Percentiles rank a stretch among this genome's conserved stretches.
Conservation (phyloP, 805 yeast genomes). For the Lipomyces yamadae region DNA sequence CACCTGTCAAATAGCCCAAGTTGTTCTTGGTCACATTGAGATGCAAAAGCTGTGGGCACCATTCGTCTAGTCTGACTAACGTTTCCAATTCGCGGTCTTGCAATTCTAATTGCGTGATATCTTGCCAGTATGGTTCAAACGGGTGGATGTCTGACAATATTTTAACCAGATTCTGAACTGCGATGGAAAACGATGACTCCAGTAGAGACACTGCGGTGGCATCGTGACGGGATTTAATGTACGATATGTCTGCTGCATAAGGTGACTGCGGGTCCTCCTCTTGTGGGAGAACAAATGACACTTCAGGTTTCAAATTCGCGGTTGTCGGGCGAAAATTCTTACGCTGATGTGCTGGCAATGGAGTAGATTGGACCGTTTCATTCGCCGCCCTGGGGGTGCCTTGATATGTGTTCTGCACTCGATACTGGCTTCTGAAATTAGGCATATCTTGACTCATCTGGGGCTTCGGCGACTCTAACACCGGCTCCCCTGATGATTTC, state of each 20-base stretch:
- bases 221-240: slow-evolving; percentile 40
- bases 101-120: slow-evolving; percentile 47
- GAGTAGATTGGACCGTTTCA: slow-evolving; percentile 3
- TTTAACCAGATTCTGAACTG: slow-evolving; percentile 51
- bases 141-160: slow-evolving; percentile 50
- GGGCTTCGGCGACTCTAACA: slow-evolving; percentile 11
- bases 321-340: not conserved
- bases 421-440: not conserved
- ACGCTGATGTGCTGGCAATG: not conserved
- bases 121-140: slow-evolving; percentile 51
- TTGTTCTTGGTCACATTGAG: slow-evolving; percentile 51
- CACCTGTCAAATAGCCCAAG: slow-evolving; percentile 53
- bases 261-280: slow-evolving; percentile 2
- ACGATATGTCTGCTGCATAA: slow-evolving; percentile 37
- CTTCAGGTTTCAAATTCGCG: slow-evolving; percentile 21
- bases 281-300: slow-evolving; percentile 25
- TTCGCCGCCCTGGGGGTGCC: not conserved
- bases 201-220: slow-evolving; percentile 50
- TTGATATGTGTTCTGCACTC: not conserved
- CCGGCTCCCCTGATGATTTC: slow-evolving; percentile 1
- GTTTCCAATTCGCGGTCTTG: slow-evolving; percentile 48
- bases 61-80: slow-evolving; percentile 49
- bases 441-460: slow-evolving; percentile 15
- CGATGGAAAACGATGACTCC: slow-evolving; percentile 51
- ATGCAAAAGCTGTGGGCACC: slow-evolving; percentile 51